Base-by-base conservation (phyloP, 768 basidiomycete genomes). In the Suillus clintonianus region DNA sequence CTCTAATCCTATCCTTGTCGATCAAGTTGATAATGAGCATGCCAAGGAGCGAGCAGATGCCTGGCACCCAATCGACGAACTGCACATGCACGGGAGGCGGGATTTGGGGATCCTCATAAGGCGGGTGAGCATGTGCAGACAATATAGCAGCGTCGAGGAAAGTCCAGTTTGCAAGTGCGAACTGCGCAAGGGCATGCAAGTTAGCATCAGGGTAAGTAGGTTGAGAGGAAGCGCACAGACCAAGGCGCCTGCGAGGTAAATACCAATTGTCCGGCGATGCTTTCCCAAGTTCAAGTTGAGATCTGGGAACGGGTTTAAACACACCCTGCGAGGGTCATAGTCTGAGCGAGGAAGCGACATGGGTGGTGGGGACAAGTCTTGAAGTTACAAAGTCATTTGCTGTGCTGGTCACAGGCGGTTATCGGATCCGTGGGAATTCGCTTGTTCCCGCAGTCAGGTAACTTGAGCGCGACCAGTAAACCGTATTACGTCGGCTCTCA, bases 1-100 rank as follows among this genome's bases (percentile, higher is more conserved):
- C 90, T 15, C 85, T 81, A 58, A 99, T 83, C 37, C 92, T 84
- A 69, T 94, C 91, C 80, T 99, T 98, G 81, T 99, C 95, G 70
- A 99, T 95, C 62, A 97, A 75, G 76, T 95, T 95, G 78, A 97
- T 88, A 76, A 97, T 83, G 66, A 98, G 77, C 83, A 96, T 95
- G 22, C 97, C 97, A 14, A 99, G 78, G 36, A 97, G 85, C 8
- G 94, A 94, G 77, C 90, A 95, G 69, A 99, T 87, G 24, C 96
- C 97, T 0, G 97, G 95, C n/a, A 97, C 81, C 97, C 97, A 99
- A 81, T 99, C 97, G 61, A 94, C 88, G 74, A 98, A 97, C 14
- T 85, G 80, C 74, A 99, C 92, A 71, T 94, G 94, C 14, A 91
- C 87, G 10, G 89, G 89, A 1, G 86, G 81, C 0, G 87, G 85